Evolutionary conservation across 2,329 filamentous ascomycete species (phyloP).

Genomic region (Calonectria crousiana): DNA sequence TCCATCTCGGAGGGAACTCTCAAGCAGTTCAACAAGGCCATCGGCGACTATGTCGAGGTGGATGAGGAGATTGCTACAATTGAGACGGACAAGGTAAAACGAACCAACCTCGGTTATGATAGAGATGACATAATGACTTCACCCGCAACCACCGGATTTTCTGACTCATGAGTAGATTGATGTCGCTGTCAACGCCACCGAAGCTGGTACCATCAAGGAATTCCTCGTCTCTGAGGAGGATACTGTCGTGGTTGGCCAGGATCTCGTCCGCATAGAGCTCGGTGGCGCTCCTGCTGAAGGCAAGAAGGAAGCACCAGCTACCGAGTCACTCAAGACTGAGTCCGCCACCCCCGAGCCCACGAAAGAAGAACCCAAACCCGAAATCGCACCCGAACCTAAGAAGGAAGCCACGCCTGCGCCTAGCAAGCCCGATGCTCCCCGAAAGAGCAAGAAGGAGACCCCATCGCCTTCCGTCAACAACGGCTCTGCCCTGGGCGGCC

Average conservation of each 20-base stretch:
- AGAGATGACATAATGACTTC: background rate
- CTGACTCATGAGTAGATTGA: constrained; percentile 75
- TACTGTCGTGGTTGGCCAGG: constrained; percentile 94
- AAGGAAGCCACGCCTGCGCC: constrained; percentile 45
- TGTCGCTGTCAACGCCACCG: constrained; percentile 93
- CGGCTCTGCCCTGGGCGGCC: constrained; percentile 70
- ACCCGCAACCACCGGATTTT: background rate
- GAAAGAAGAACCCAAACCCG: constrained; percentile 36
- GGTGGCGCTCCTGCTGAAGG: constrained; percentile 66
- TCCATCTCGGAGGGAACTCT: constrained; percentile 98
- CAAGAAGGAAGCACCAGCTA: constrained; percentile 52
- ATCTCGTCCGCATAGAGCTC: constrained; percentile 87
- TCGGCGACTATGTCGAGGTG: constrained; percentile 93
- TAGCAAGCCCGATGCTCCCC: constrained; percentile 40
- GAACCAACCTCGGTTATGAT: background rate
- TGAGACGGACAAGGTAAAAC: constrained; percentile 92
- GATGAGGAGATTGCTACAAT: constrained; percentile 99
- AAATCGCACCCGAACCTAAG: constrained; percentile 49
- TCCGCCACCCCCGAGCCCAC: constrained; percentile 45
- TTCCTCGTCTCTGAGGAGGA: constrained; percentile 93
- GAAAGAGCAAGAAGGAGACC: constrained; percentile 41
- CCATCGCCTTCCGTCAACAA: constrained; percentile 35
- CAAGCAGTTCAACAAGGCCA: constrained; percentile 92
- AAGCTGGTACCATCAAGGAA: constrained; percentile 91
- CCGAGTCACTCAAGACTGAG: constrained; percentile 43